Conservation (phyloP, 2,329 filamentous ascomycete species). For the Alternaria arbusti region DNA sequence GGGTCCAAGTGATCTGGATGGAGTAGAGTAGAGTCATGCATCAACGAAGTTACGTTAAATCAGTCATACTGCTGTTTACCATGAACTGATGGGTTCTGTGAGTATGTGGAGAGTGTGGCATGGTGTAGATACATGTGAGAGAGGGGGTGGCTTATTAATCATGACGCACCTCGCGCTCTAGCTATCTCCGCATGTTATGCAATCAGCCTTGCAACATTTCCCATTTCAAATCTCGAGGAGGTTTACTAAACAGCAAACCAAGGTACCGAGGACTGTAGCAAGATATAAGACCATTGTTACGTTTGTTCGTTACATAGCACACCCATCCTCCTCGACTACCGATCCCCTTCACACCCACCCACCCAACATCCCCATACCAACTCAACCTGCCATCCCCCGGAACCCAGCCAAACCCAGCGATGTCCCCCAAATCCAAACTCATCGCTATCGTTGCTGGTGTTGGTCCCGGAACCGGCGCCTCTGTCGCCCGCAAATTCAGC, state of each 20-base stretch:
- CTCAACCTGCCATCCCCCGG: too few species aligned
- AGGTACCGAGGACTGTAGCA: not conserved
- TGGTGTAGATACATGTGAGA: not conserved
- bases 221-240: constrained; percentile 13
- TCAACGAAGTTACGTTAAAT: constrained; percentile 4
- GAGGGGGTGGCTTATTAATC: constrained; percentile 30
- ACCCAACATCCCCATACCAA: not conserved
- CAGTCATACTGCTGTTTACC: too few species aligned
- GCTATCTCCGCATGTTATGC: constrained; percentile 28
- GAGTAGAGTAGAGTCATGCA: not conserved
- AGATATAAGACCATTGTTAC: not conserved
- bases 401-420: constrained; percentile 11
- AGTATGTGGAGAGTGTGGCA: too few species aligned
- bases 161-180: constrained; percentile 28
- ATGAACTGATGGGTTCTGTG: too few species aligned
- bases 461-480: constrained; percentile 72
- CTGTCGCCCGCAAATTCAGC: constrained; percentile 66
- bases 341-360: not conserved
- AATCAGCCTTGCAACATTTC: constrained; percentile 24
- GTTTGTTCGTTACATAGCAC: not conserved
- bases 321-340: not conserved
- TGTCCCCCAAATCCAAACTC: constrained; percentile 53
- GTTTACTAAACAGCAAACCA: constrained; percentile 32
- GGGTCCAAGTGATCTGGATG: too few species aligned
- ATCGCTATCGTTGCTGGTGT: constrained; percentile 75